Percentiles rank a stretch among this genome's conserved stretches.
phyloP scores from a whole-genome alignment of 2,329 filamentous ascomycete species.

The Cercospora citrullina region DNA sequence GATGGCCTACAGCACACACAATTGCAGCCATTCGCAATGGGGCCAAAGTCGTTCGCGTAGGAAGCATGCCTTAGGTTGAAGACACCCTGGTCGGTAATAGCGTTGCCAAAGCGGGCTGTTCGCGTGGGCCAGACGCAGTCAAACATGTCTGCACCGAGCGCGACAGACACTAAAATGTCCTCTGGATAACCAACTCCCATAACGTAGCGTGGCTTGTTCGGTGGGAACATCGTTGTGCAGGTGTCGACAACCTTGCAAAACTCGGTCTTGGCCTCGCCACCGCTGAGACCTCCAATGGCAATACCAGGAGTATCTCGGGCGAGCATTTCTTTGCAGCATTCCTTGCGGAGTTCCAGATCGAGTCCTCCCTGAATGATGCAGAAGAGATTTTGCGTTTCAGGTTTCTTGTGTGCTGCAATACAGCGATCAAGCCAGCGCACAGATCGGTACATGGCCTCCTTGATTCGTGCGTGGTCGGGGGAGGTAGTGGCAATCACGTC shows the following conservation, averaged over 20 bases:
- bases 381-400: conserved; percentile 85
- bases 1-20: conserved; percentile 73
- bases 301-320: conserved; percentile 90
- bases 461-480: conserved; percentile 82
- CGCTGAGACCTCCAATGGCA: conserved; percentile 90
- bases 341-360: conserved; percentile 77
- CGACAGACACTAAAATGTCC: conserved; percentile 89
- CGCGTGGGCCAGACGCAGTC: conserved; percentile 98
- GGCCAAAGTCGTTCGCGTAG: conserved; percentile 76
- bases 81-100: conserved; percentile 77
- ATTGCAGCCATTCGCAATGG: conserved; percentile 78
- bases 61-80: conserved; percentile 77
- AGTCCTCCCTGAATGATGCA: conserved; percentile 98
- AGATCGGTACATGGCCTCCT: conserved; percentile 91
- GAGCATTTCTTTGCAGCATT: conserved; percentile 87
- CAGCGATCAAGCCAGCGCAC: conserved; percentile 96
- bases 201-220: conserved; percentile 94
- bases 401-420: conserved; percentile 83
- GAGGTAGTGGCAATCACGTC: conserved; percentile 97
- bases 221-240: conserved; percentile 81
- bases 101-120: conserved; percentile 94
- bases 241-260: conserved; percentile 84
- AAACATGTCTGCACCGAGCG: conserved; percentile 97
- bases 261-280: conserved; percentile 89
- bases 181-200: conserved; percentile 99